Evolutionary conservation across 768 basidiomycete genomes (phyloP).

Genomic region (Boletus sp.): DNA sequence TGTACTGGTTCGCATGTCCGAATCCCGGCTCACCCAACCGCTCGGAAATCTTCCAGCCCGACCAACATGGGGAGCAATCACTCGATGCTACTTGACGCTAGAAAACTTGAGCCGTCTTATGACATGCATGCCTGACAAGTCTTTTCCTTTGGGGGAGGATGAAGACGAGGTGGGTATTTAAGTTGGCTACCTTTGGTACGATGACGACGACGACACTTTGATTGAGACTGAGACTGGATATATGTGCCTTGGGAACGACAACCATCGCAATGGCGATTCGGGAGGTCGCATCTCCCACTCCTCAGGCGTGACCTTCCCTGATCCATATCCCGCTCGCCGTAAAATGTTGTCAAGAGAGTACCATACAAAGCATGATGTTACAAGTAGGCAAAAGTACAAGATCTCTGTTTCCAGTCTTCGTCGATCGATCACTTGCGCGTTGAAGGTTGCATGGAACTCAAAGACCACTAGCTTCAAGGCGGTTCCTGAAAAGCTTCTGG

Average conservation of each 20-base stretch:
- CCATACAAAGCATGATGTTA: no score
- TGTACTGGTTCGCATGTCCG: no score
- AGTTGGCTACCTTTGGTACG: conserved; percentile 39
- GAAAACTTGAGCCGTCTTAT: conserved; percentile 40
- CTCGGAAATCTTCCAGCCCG: no score
- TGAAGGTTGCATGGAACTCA: no score
- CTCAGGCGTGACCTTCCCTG: conserved; percentile 58
- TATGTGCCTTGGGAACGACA: conserved; percentile 32
- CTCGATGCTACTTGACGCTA: conserved; percentile 31
- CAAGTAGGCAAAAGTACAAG: no score
- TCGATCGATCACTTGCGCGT: no score
- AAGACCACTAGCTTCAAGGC: no score
- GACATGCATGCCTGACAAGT: conserved; percentile 30
- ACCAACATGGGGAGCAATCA: no score
- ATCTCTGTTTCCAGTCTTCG: no score
- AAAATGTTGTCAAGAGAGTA: no score
- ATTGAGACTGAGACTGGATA: conserved; percentile 40
- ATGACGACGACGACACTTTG: conserved; percentile 46
- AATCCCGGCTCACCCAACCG: no score
- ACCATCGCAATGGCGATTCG: conserved; percentile 49
- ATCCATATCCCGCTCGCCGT: conserved; percentile 33
- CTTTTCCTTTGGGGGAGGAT: conserved; percentile 74
- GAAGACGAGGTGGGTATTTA: conserved; percentile 63
- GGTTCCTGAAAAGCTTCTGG: no score
- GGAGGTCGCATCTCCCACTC: conserved; percentile 67